A percentile compares a stretch with the other conserved stretches of the same genome.
phyloP scores from a whole-genome alignment of 768 basidiomycete species.

The Leccinellum albellum region DNA sequence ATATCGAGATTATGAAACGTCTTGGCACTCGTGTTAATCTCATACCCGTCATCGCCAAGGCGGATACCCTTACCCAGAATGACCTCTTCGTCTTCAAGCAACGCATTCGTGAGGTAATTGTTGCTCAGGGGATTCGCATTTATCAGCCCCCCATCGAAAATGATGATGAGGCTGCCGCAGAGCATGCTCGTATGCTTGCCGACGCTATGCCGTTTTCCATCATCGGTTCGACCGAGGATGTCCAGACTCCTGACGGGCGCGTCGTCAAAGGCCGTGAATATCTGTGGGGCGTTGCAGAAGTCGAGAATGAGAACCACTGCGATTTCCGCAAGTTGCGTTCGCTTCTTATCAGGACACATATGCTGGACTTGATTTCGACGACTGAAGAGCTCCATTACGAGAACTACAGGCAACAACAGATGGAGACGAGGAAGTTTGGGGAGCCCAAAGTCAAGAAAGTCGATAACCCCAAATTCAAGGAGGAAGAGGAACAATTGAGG shows the following conservation, averaged over 20 bases:
- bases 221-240: constrained; percentile 95
- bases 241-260: constrained; percentile 85
- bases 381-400: constrained; percentile 97
- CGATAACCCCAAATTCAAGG: constrained; percentile 99
- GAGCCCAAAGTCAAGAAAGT: constrained; percentile 98
- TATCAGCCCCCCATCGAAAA: constrained; percentile 90
- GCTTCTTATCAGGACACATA: constrained; percentile 93
- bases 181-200: constrained; percentile 83
- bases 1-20: constrained; percentile 99
- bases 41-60: constrained; percentile 96
- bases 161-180: constrained; percentile 82
- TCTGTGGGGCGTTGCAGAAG: constrained; percentile 99
- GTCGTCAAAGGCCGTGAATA: constrained; percentile 97
- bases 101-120: constrained; percentile 86
- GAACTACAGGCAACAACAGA: constrained; percentile 95
- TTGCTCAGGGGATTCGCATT: constrained; percentile 90
- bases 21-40: constrained; percentile 97
- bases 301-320: constrained; percentile 99
- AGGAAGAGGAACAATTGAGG: constrained; percentile 94
- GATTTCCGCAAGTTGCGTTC: constrained; percentile 98
- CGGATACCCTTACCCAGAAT: constrained; percentile 93
- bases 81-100: constrained; percentile 92
- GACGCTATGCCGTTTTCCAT: constrained; percentile 98
- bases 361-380: constrained; percentile 95
- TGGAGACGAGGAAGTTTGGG: constrained; percentile 99